Percentiles rank a stretch among this genome's conserved stretches.
Conservation (phyloP, 306 rosid species). For the Glycyrrhiza uralensis region DNA sequence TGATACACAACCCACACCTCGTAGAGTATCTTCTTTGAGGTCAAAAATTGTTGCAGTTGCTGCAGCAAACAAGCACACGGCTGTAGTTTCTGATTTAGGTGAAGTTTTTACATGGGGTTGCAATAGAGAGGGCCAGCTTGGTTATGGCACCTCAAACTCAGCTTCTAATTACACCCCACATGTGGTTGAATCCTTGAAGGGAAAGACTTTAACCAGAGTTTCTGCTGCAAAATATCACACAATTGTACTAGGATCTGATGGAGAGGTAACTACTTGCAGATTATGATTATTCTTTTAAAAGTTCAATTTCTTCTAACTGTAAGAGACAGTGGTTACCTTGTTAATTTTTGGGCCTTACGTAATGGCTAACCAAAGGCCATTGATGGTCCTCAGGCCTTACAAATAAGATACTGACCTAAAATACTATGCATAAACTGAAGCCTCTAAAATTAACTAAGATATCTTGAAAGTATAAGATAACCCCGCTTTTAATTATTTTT, state of each 20-base stretch:
- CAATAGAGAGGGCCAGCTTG: slow-evolving; percentile 95
- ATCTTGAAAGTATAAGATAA: neutral
- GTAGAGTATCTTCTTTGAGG: slow-evolving; percentile 76
- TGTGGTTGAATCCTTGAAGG: slow-evolving; percentile 90
- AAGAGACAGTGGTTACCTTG: slow-evolving; percentile 9
- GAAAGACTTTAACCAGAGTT: slow-evolving; percentile 67
- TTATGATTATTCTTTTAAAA: slow-evolving; percentile 12
- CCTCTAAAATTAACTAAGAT: neutral
- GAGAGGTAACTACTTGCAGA: slow-evolving; percentile 67
- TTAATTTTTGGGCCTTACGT: neutral
- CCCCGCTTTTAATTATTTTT: neutral
- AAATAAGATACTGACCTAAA: neutral
- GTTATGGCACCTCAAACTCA: slow-evolving; percentile 97
- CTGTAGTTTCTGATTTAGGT: slow-evolving; percentile 82
- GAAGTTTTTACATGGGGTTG: slow-evolving; percentile 97
- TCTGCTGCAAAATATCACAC: slow-evolving; percentile 93
- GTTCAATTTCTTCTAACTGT: neutral
- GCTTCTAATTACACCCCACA: slow-evolving; percentile 91
- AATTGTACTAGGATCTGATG: slow-evolving; percentile 83
- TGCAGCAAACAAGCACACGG: slow-evolving; percentile 98
- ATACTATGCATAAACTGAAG: neutral
- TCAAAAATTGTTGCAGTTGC: slow-evolving; percentile 80
- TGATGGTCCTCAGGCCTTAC: neutral
- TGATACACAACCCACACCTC: slow-evolving; percentile 95
- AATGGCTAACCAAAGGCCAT: neutral